A percentile compares a stretch with the other conserved stretches of the same genome.
These are phyloP conservation scores for Beauveria caledonica DNA, from an alignment of 2,329 filamentous ascomycete species.

Conservation along the genomic window DNA sequence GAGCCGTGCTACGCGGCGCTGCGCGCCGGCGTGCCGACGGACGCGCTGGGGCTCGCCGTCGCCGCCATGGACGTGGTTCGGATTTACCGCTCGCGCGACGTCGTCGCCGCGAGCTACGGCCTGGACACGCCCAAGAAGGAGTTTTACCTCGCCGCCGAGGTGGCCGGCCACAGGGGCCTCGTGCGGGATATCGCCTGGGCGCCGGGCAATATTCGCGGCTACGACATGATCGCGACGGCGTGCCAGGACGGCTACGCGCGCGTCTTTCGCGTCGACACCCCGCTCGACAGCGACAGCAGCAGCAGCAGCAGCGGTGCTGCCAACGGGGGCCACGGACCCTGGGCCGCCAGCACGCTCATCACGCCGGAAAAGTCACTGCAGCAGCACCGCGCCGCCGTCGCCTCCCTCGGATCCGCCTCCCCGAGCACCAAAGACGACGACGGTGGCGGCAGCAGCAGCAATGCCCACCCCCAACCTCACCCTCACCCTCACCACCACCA, in stretches of 20 bases:
- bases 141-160: slow-evolving; percentile 76
- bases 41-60: slow-evolving; percentile 73
- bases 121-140: slow-evolving; percentile 55
- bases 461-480: no score
- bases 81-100: slow-evolving; percentile 68
- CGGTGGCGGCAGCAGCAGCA: no score
- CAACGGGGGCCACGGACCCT: slow-evolving; percentile 21
- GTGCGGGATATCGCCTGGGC: slow-evolving; percentile 90
- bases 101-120: slow-evolving; percentile 42
- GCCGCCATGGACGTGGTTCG: slow-evolving; percentile 77
- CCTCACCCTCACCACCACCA: slow-evolving; percentile 18
- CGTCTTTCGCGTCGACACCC: slow-evolving; percentile 73
- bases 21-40: slow-evolving; percentile 70
- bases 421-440: slow-evolving; percentile 12
- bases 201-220: slow-evolving; percentile 80
- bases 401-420: background rate
- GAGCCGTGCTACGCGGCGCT: slow-evolving; percentile 71
- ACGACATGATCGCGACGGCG: slow-evolving; percentile 83
- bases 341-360: slow-evolving; percentile 38
- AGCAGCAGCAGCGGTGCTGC: slow-evolving; percentile 14
- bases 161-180: slow-evolving; percentile 65
- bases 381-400: slow-evolving; percentile 12
- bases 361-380: slow-evolving; percentile 23
- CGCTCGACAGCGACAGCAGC: slow-evolving; percentile 32
- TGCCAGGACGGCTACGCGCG: slow-evolving; percentile 86